Percentiles rank a stretch among this genome's conserved stretches.
Conservation (phyloP, 192 early-diverging fungal genomes). For the Funneliformis geosporum region DNA sequence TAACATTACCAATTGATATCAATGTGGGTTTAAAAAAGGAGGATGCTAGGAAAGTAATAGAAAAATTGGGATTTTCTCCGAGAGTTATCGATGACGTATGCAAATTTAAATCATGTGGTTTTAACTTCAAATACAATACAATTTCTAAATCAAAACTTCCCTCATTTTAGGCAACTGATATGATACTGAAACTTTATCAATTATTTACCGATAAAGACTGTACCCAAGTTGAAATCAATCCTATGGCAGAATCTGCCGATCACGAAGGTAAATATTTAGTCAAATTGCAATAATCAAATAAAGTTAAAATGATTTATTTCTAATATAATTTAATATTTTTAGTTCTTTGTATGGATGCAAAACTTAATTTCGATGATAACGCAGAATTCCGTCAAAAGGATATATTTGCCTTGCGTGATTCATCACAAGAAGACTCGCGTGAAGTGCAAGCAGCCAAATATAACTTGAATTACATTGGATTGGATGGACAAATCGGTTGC, state of each 20-base stretch:
- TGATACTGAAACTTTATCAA: constrained; percentile 91
- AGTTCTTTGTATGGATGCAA: constrained; percentile 98
- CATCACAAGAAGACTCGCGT: constrained; percentile 94
- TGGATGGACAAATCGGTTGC: constrained; percentile 98
- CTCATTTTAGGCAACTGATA: constrained; percentile 74
- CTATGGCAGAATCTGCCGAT: constrained; percentile 87
- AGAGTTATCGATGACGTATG: constrained; percentile 67
- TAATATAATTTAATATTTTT: constrained; percentile 32
- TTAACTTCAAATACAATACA: not conserved
- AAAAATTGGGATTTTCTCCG: constrained; percentile 87
- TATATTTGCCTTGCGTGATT: constrained; percentile 85
- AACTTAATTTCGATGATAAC: constrained; percentile 99
- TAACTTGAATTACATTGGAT: constrained; percentile 99
- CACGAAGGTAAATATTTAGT: constrained; percentile 62
- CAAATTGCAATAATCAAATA: not conserved
- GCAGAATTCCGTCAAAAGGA: constrained; percentile 96
- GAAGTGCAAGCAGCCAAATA: constrained; percentile 96
- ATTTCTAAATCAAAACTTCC: not conserved
- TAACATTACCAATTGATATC: constrained; percentile 91
- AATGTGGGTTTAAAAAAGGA: constrained; percentile 75
- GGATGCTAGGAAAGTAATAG: constrained; percentile 76
- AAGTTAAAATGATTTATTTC: not conserved
- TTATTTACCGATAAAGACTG: constrained; percentile 96
- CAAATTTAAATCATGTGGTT: not conserved
- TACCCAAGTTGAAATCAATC: constrained; percentile 99